Base-by-base conservation (phyloP, 2,329 filamentous ascomycete genomes). In the Hypoxylon sp. region DNA sequence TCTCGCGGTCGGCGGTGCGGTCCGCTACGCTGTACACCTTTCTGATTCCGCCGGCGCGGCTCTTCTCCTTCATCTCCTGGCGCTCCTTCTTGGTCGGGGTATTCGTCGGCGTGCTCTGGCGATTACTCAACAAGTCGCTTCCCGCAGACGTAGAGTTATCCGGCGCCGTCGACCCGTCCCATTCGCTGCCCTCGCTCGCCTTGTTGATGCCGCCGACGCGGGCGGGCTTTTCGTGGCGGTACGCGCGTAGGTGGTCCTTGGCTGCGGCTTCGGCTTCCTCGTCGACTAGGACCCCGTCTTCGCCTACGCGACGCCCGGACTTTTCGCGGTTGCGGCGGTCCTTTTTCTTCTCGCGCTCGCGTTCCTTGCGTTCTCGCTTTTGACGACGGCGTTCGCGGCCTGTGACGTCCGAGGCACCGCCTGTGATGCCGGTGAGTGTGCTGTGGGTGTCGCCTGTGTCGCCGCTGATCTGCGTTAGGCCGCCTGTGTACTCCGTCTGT, bases 151-250 rank as follows among this genome's bases (percentile, higher is more conserved):
- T 86, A 32, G 88, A 89, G 74, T 86, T 87, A 70, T 90, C 88
- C 51, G 90, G 90, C 78, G 87, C 88, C 16, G 85, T 88, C 11
- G 84, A 87, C 46, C 92, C 92, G 75, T 96, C 92, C 85, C 93
- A 97, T 70, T 88, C 83, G 64, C 89, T 91, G 65, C 90, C 91
- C 71, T 97, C 95, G 45, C 90, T 85, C 71, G 91, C 85, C 73
- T 90, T 90, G 80, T 98, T 98, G 78, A 98, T 82, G 19, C 95
- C 95, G 34, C 95, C 95, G 1, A 98, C 94, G 54, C 91, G 87
- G 0, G 95, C 95, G 1, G 93, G 83, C 77, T 90, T 92, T 81
- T 98, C 95, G 75, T 93, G 86, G 23, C 94, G 91, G 82, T 98
- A 98, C 32, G 88, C 88, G 63, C 91, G 88, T 60, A 98, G 87